Percentiles rank a stretch among this genome's conserved stretches.
Conservation (phyloP, 805 yeast genomes). For the Yarrowia deformans region DNA sequence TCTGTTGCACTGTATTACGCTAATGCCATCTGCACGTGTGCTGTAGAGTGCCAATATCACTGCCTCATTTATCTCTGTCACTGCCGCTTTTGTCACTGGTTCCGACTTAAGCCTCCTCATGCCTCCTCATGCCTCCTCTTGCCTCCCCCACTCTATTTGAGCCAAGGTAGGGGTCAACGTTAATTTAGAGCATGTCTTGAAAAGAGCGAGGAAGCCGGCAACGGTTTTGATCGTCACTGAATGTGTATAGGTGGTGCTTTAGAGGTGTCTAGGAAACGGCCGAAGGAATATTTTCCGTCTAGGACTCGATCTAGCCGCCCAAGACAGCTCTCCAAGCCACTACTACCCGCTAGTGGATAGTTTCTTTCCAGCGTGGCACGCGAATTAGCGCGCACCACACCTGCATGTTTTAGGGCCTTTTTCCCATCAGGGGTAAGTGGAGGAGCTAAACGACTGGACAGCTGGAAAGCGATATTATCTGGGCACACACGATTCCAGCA, state of each 20-base stretch:
- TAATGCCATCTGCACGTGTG: neutral
- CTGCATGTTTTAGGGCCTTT: slow-evolving; percentile 13
- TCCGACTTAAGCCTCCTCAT: neutral
- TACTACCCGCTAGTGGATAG: neutral
- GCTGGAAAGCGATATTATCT: neutral
- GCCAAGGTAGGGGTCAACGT: slow-evolving; percentile 25
- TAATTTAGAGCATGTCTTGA: slow-evolving; percentile 5
- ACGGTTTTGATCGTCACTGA: slow-evolving; percentile 2
- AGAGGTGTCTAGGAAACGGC: neutral
- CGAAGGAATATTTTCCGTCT: neutral
- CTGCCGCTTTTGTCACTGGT: slow-evolving; percentile 20
- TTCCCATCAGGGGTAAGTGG: slow-evolving; percentile 26
- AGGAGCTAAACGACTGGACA: neutral
- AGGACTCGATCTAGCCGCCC: neutral
- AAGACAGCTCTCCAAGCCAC: neutral
- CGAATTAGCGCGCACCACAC: slow-evolving; percentile 23
- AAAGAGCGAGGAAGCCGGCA: neutral
- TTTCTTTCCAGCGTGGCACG: neutral
- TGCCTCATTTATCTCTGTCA: neutral
- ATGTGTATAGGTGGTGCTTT: neutral
- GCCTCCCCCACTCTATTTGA: slow-evolving; percentile 14
- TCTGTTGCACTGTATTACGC: neutral
- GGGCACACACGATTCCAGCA: neutral
- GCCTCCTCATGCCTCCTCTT: too few species aligned
- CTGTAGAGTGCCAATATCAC: neutral